Base-by-base conservation (phyloP, 2,329 filamentous ascomycete genomes). In the Aspergillus fijiensis region DNA sequence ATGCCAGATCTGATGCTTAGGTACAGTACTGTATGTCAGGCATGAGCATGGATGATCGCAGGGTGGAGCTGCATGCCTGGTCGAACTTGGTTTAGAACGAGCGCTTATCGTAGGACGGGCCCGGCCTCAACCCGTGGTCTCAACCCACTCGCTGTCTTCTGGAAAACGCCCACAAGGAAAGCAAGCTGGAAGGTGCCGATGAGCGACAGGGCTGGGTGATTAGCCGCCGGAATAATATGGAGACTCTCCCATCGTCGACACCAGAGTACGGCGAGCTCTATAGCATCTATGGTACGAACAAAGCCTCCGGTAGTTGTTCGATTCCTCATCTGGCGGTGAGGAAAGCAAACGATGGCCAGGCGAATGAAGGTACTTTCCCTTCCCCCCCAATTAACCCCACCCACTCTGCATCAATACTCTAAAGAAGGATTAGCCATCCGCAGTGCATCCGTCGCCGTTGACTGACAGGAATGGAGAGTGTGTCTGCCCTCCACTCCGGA, bases 301-400 rank as follows among this genome's bases (percentile, higher is more conserved):
- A 29, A 54, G 59, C 47, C 29, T 39, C 51, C 39, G 56, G 42
- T 31, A 55, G 48, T 31, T 33, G 27, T 21, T 59, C 51, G 42
- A 52, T 53, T 49, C 35, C 63, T 57, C 60, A 67, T 63, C 63
- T 68, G 66, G 66, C 66, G 66, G 66, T 68, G 66, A 68, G 62
- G 54, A 58, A 47, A 65, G 48, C 62, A 63, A 66, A 65, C 56
- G 62, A 58, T 60, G 58, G 52, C 65, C 60, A 68, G 66, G 63
- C 60, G 63, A 68, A 65, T 63, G 42, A 55, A 49, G 25, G 53
- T 19, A 45, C 3, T 45, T 19, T 19, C 39, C 16, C 16, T 45
- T 47, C 48, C 53, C 62, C 51, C 54, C 64, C 16, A n/a, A 53
- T 55, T 56, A 67, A 68, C 66, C 66, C 66, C 66, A 68, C 66